These are phyloP conservation scores for Euphrasia confusa DNA, from an alignment of 257 asterid genomes.

Conservation along the genomic window DNA sequence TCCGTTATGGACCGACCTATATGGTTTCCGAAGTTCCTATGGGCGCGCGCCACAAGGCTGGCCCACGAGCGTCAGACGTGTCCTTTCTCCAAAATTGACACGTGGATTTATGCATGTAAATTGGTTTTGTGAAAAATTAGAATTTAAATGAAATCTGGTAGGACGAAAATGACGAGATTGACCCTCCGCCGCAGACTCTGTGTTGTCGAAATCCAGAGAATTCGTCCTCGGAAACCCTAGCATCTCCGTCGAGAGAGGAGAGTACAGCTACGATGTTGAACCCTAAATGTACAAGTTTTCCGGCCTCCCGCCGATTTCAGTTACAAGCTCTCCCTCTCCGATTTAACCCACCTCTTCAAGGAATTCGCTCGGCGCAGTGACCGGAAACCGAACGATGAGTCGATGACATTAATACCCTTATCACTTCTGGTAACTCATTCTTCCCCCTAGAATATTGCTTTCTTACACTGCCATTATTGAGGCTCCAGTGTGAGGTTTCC, in stretches of 20 bases:
- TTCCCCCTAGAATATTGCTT: conserved; percentile 50
- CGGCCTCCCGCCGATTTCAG: conserved; percentile 85
- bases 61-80: not conserved
- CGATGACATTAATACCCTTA: conserved; percentile 67
- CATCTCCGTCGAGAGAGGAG: conserved; percentile 80
- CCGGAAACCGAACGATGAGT: conserved; percentile 95
- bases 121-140: not conserved
- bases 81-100: not conserved
- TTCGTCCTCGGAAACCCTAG: conserved; percentile 81
- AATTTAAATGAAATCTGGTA: conserved; percentile 17
- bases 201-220: conserved; percentile 46
- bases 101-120: not conserved
- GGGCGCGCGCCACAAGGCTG: conserved; percentile 22
- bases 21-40: conserved; percentile 27
- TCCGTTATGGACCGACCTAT: not conserved
- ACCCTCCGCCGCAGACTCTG: conserved; percentile 42
- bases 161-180: conserved; percentile 41
- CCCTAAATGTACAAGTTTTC: conserved; percentile 91
- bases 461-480: conserved; percentile 82
- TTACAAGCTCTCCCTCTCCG: conserved; percentile 85
- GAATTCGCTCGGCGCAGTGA: conserved; percentile 88
- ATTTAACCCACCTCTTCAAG: conserved; percentile 64
- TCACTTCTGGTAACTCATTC: conserved; percentile 58
- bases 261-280: conserved; percentile 88
- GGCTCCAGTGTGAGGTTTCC: conserved; percentile 71